Evolutionary conservation across 345 rosid species (phyloP), one percentile per base, ranked within the genome.

Genomic region (Raphanus sativus): DNA sequence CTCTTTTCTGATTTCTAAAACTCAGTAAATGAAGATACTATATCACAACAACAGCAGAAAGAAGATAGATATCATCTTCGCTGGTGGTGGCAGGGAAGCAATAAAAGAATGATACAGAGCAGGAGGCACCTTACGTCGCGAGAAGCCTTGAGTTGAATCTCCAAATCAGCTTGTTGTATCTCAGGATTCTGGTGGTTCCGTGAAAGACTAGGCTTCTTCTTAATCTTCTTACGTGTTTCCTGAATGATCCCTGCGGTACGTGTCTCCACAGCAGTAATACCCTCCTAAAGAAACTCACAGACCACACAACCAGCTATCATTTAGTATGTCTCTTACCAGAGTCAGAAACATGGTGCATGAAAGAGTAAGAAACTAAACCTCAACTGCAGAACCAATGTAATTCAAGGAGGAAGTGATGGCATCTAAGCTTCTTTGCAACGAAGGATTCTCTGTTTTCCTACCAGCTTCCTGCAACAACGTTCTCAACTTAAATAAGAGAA

Each of bases 141-240:
- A 83, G 98, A 94, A 77, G 98, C 98, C 88, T 94, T 94, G 76
- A 92, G 86, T 81, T 94, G 98, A 84, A 89, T 88, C 66, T 90
- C 99, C 67, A 83, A 91, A 77, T 94, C 96, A 25, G 85, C 75
- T 84, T 87, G 90, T 74, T 87, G 90, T 74, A 66, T 62, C 21
- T 76, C 83, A 11, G 81, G 56, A 75, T 81, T 87, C 48, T 73
- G 71, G 77, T 83, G 86, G 73, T 81, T 84, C 1, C 36, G 36
- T 33, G 36, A 33, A 33, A 33, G 36, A 6, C 36, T 33, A 28
- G 88, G 85, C 79, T 90, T 90, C 12, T 88, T 90, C 78, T 83
- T 85, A 8, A 88, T 88, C 68, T 94, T 94, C 75, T 84, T 91
- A 59, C 95, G 91, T 0, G 97, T 92, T 81, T 90, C 98, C 79